Conservation (phyloP, 257 asterid species). For the Apocynum venetum region DNA sequence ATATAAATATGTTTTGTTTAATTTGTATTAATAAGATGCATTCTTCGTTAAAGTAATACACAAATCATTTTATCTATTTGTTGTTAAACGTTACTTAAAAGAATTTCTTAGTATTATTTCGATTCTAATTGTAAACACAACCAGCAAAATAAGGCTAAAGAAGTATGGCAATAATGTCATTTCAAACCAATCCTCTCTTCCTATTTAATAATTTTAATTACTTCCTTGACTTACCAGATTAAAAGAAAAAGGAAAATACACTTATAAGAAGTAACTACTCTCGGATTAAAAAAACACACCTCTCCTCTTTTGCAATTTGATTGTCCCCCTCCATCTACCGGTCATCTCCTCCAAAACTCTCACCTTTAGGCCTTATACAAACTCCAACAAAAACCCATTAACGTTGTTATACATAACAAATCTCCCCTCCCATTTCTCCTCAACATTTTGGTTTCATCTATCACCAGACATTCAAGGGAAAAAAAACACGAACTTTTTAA, state of each 20-base stretch:
- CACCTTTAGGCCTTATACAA: background rate
- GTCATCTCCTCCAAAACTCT: slow-evolving; percentile 9
- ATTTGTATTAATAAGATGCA: too few relatives aligned
- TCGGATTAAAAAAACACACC: background rate
- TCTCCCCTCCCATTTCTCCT: slow-evolving; percentile 1
- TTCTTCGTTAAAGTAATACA: too few relatives aligned
- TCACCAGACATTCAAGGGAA: background rate
- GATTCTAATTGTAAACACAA: too few relatives aligned
- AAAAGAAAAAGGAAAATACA: background rate
- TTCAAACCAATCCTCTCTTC: background rate
- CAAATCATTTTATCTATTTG: too few relatives aligned
- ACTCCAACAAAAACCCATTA: background rate
- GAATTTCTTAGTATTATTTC: too few relatives aligned
- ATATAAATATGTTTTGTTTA: too few relatives aligned
- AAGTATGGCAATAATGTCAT: slow-evolving; percentile 3
- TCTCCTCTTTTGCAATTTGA: background rate
- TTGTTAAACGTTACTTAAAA: too few relatives aligned
- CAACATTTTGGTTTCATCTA: background rate
- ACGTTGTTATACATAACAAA: too few relatives aligned
- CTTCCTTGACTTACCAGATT: background rate
- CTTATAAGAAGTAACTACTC: background rate
- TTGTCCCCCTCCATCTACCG: slow-evolving; percentile 14
- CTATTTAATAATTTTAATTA: background rate
- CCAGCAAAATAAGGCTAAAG: background rate
- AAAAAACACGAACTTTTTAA: background rate